A percentile compares a stretch with the other conserved stretches of the same genome.
Conservation (phyloP, 257 asterid species). For the Eustoma russellianum region DNA sequence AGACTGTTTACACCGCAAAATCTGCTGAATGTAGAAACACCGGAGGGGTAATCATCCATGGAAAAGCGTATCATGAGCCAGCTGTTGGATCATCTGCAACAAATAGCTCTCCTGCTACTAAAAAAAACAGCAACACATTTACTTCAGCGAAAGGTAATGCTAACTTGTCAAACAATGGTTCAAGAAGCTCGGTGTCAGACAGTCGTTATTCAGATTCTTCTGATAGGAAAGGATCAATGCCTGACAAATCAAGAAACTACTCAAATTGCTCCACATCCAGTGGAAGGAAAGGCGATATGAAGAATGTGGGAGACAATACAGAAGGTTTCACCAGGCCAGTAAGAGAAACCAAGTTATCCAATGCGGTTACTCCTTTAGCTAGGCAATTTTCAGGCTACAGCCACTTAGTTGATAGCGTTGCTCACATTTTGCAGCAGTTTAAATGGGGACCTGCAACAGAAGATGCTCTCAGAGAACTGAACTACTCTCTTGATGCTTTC, state of each 20-base stretch:
- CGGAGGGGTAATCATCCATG: conserved; percentile 32
- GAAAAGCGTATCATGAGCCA: conserved; percentile 29
- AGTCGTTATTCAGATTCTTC: conserved; percentile 21
- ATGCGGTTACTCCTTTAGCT: conserved; percentile 25
- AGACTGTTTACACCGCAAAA: conserved; percentile 33
- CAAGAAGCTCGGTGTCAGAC: conserved; percentile 22
- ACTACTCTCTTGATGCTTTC: conserved; percentile 55
- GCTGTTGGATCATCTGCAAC: conserved; percentile 18
- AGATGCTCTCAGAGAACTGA: conserved; percentile 56
- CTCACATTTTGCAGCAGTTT: conserved; percentile 45
- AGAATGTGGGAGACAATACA: conserved; percentile 19
- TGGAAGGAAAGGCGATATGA: conserved; percentile 34
- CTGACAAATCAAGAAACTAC: conserved; percentile 41
- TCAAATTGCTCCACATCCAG: conserved; percentile 25
- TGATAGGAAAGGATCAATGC: conserved; percentile 33
- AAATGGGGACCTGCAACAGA: conserved; percentile 71
- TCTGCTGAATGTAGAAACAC: conserved; percentile 29
- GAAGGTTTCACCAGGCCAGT: conserved; percentile 36
- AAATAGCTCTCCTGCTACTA: conserved; percentile 17
- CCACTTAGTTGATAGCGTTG: conserved; percentile 43
- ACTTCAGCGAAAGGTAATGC: conserved; percentile 22
- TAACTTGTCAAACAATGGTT: conserved; percentile 18
- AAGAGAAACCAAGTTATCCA: conserved; percentile 28
- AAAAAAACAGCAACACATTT: conserved; percentile 17
- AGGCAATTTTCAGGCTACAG: conserved; percentile 34